Base-by-base conservation (phyloP, 768 basidiomycete genomes). In the Mrakia hoshinonis region DNA sequence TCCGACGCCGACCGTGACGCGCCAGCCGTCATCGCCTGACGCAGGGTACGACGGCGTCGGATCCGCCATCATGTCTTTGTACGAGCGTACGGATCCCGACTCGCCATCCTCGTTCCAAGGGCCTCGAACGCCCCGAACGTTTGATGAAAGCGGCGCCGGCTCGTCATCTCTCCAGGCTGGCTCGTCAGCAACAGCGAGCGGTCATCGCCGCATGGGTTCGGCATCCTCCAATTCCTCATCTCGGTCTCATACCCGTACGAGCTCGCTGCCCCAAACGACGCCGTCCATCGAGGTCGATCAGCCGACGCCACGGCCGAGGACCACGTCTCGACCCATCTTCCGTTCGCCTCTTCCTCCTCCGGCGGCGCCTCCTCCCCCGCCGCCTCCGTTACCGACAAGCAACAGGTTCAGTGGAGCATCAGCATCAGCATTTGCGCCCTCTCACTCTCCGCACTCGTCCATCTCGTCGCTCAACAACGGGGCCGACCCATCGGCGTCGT, bases 391-490 rank as follows among this genome's bases (percentile, higher is more conserved):
- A 4, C 48, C 31, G 0, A 47, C 64, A 20, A 47, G 24, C 48
- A 66, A 66, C 48, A 46, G 64, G 4, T n/a, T 36, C 46, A 43
- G 64, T 20, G 22, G 47, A 24, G 26, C 34, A 24, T 15, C 22
- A 20, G 29, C 47, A 20, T 34, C 24, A 29, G 64, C 22, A 26
- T 24, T 46, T 22, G 26, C 47, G 18, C 9, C 18, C 2, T 51
- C 64, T 18, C 48, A 47, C 34, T 49, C 46, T 1, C 29, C 48
- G 18, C 31, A 43, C 29, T 46, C 43, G 3, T 66, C 64, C 34
- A 43, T 66, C 48, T 66, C 64, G 12, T 66, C 64, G 6, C 46
- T 66, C 47, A 66, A 46, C 22, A 24, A 51, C 31, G 58, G 34
- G 49, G 64, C 64, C 64, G 64, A 47, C 3, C 43, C 29, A 4